phyloP scores from a whole-genome alignment of 139 green algal genomes.

The Coelastrella sp. region DNA sequence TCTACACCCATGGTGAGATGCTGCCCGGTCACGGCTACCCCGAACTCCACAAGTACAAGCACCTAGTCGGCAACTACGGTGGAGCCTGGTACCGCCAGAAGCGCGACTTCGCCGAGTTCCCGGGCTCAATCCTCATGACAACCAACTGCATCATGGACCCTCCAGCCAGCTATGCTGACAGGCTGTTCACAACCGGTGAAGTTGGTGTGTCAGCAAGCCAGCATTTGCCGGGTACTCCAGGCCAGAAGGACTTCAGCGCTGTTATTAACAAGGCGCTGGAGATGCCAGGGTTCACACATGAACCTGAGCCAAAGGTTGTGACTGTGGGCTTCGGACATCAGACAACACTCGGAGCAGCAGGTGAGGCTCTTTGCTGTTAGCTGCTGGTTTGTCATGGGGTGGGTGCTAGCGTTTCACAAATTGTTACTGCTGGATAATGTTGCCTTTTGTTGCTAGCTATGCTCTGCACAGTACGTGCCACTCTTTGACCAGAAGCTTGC shows the following conservation, averaged over 20 bases:
- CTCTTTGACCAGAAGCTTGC: neutral
- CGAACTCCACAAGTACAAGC: slow-evolving; percentile 71
- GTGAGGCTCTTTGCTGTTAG: neutral
- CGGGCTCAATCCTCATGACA: slow-evolving; percentile 76
- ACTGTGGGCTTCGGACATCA: slow-evolving; percentile 72
- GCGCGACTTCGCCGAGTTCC: slow-evolving; percentile 74
- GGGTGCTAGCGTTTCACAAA: no score
- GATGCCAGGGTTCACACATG: slow-evolving; percentile 57
- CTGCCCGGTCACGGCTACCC: slow-evolving; percentile 83
- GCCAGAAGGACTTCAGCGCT: slow-evolving; percentile 64
- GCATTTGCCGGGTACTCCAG: slow-evolving; percentile 51
- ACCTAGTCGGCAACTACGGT: slow-evolving; percentile 76
- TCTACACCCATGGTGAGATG: slow-evolving; percentile 89
- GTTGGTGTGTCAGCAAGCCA: slow-evolving; percentile 55
- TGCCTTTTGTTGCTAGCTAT: no score
- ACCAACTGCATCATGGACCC: slow-evolving; percentile 88
- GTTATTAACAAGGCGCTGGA: slow-evolving; percentile 63
- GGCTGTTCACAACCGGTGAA: slow-evolving; percentile 82
- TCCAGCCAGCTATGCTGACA: slow-evolving; percentile 48
- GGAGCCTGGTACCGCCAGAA: slow-evolving; percentile 81
- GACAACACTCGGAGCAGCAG: slow-evolving; percentile 61
- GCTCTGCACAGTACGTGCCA: no score
- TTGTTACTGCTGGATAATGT: no score
- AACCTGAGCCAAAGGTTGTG: slow-evolving; percentile 45
- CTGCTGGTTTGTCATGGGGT: no score